Percentiles rank a stretch among this genome's conserved stretches.
These are phyloP conservation scores for Mortierella sp. DNA, from an alignment of 371 early-diverging fungal genomes.

Conservation along the genomic window DNA sequence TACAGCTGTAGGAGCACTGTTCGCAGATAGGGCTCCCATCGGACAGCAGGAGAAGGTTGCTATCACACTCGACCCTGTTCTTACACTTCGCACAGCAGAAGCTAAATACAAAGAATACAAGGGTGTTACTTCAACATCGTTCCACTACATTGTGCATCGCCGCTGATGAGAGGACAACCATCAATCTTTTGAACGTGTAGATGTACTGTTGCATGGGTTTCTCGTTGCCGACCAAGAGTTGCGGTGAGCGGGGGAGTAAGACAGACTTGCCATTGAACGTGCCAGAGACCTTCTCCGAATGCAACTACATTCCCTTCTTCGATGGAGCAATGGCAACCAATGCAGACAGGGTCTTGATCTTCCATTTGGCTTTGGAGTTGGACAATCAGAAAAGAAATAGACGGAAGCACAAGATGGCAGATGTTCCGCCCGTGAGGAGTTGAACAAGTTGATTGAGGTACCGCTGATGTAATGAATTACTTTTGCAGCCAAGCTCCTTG, in stretches of 20 bases:
- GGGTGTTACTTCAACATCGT: background rate
- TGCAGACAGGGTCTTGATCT: conserved; percentile 71
- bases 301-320: conserved; percentile 85
- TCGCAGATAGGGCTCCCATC: conserved; percentile 89
- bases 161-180: background rate
- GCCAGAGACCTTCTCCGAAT: conserved; percentile 87
- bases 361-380: conserved; percentile 3
- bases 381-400: background rate
- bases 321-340: conserved; percentile 77
- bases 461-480: too few species aligned
- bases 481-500: background rate
- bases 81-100: conserved; percentile 84
- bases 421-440: conserved; percentile 11
- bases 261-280: conserved; percentile 74
- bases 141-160: background rate
- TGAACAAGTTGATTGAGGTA: conserved; percentile 8
- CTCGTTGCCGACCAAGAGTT: background rate
- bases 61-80: conserved; percentile 80
- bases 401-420: background rate
- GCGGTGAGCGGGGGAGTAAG: background rate
- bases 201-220: background rate
- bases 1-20: conserved; percentile 88
- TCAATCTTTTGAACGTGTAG: background rate
- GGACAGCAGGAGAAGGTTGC: conserved; percentile 80
- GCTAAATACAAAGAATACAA: conserved; percentile 48